phyloP scores from a whole-genome alignment of 2,329 filamentous ascomycete genomes.

The Phyllosticta capitalensis region DNA sequence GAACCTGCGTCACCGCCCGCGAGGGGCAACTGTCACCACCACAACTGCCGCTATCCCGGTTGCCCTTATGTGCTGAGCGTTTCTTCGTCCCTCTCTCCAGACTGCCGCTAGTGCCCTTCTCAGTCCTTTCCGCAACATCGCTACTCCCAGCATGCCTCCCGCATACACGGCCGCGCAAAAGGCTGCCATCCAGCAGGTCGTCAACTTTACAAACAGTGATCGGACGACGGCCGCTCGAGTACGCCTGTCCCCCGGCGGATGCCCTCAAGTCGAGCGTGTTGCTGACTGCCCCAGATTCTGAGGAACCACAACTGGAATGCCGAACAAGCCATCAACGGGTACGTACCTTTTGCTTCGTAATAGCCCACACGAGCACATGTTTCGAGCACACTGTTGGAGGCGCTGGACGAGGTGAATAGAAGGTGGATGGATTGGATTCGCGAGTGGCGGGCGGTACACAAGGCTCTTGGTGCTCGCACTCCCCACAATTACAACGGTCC shows the following conservation, averaged over 20 bases:
- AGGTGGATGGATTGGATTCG: background rate
- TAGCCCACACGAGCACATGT: background rate
- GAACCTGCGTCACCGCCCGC: constrained; percentile 7
- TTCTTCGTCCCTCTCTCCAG: constrained; percentile 3
- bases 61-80: background rate
- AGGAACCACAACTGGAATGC: constrained; percentile 38
- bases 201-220: constrained; percentile 35
- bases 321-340: constrained; percentile 37
- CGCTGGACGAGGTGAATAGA: background rate
- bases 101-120: background rate
- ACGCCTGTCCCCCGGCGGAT: constrained; percentile 12
- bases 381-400: background rate
- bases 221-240: constrained; percentile 32
- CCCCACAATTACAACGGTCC: background rate
- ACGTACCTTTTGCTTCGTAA: constrained; percentile 20
- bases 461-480: background rate
- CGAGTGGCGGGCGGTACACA: background rate
- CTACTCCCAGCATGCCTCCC: constrained; percentile 33
- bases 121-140: background rate
- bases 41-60: background rate
- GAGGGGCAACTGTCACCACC: constrained; percentile 8
- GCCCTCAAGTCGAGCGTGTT: background rate
- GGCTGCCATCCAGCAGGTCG: constrained; percentile 35
- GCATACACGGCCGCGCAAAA: constrained; percentile 38
- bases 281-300: constrained; percentile 24